Conservation (phyloP, 2,329 filamentous ascomycete genomes). For the Penicillium sp. region DNA sequence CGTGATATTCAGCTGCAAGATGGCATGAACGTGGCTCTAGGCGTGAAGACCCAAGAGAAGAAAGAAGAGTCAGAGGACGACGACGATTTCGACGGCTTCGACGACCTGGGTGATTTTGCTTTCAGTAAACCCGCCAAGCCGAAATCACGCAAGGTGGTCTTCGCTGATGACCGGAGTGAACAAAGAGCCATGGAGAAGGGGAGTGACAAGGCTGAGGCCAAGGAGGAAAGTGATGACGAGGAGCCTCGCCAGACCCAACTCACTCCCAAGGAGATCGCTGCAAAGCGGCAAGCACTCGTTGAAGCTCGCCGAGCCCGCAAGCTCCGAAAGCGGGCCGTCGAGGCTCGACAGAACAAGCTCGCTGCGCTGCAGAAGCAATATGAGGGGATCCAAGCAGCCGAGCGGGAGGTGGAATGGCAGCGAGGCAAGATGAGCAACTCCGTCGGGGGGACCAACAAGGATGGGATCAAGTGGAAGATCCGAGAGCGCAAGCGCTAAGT, state of each 20-base stretch:
- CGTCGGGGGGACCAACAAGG: constrained; percentile 62
- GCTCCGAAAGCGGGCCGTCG: constrained; percentile 50
- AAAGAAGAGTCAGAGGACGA: constrained; percentile 25
- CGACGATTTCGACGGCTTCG: constrained; percentile 11
- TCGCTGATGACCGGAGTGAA: constrained; percentile 40
- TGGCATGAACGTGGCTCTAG: constrained; percentile 35
- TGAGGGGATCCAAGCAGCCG: constrained; percentile 54
- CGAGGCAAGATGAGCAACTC: constrained; percentile 61
- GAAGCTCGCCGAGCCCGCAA: constrained; percentile 44
- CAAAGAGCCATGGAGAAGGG: constrained; percentile 31
- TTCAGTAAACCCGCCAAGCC: constrained; percentile 23
- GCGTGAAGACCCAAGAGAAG: constrained; percentile 21
- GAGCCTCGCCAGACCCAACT: constrained; percentile 27
- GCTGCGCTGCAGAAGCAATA: constrained; percentile 55
- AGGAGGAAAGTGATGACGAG: constrained; percentile 27
- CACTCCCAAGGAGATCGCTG: constrained; percentile 46
- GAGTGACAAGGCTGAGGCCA: constrained; percentile 20
- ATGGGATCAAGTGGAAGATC: constrained; percentile 64
- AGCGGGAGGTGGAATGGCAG: constrained; percentile 59
- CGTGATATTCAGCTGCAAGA: constrained; percentile 45
- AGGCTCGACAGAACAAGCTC: constrained; percentile 51
- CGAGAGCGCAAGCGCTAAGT: constrained; percentile 59
- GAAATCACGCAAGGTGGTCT: constrained; percentile 38
- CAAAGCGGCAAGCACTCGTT: constrained; percentile 40
- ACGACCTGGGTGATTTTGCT: constrained; percentile 21